Evolutionary conservation across 768 basidiomycete genomes (phyloP), one percentile per base, ranked within the genome.

Genomic region (Daedaleopsis nitida): DNA sequence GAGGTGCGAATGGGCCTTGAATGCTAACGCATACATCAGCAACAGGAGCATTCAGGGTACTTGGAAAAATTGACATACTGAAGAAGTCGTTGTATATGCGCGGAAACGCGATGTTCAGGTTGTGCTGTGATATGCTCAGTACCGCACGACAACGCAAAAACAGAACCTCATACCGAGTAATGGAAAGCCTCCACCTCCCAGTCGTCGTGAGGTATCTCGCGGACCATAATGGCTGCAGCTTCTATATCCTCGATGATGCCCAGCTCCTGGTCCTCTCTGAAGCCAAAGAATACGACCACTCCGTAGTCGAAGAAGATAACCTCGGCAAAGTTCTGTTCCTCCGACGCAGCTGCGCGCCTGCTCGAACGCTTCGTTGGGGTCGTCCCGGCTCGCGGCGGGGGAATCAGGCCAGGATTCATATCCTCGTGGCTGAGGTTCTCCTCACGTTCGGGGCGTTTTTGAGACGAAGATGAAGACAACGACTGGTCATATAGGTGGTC

Each of bases 181-280:
- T 97, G 95, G 66, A 91, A 96, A 68, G 94, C 89, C 72, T 98
- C 96, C 19, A 96, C 80, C 70, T 97, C 94, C 95, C 95, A 96
- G 54, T 65, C 67, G 54, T 64, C 67, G 38, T 62, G 59, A 0
- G 64, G 89, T 83, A 11, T 81, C 83, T 70, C 92, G 85, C 9
- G 73, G 56, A 81, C 83, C 78, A 93, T 77, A 1, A 87, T 80
- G 2, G 88, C 88, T 0, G 91, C 92, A 42, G 78, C 81, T 5
- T 85, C 82, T 17, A 94, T 77, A 70, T 98, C 96, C 59, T 96
- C 94, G 45, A 98, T 72, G 45, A 98, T 86, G 65, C 86, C 85
- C 60, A 79, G 81, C 76, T 98, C 96, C 69, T 96, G 86, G 5
- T 75, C 70, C 70, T 95, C 94, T 2, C 81, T 74, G 55, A 98